A percentile compares a stretch with the other conserved stretches of the same genome.
These are phyloP conservation scores for Mycogone perniciosa DNA, from an alignment of 2,329 filamentous ascomycete genomes.

Conservation along the genomic window DNA sequence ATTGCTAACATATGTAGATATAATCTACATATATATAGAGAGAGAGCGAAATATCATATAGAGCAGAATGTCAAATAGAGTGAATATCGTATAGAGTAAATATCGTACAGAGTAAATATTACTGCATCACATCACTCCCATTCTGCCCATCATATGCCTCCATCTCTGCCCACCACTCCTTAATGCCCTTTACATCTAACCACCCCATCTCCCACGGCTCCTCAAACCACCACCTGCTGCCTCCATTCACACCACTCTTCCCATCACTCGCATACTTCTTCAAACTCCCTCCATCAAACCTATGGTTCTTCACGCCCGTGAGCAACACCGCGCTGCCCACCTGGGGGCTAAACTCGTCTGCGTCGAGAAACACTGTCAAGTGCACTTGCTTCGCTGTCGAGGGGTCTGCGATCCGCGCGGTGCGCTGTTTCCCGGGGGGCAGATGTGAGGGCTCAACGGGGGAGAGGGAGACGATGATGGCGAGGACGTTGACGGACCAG, in stretches of 20 bases:
- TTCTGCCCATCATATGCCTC: slow-evolving; percentile 7
- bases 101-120: no score
- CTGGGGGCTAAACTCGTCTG: slow-evolving; percentile 39
- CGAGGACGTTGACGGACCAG: slow-evolving; percentile 51
- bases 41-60: background rate
- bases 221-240: slow-evolving; percentile 46
- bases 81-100: no score
- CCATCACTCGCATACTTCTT: slow-evolving; percentile 40
- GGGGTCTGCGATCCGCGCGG: slow-evolving; percentile 44
- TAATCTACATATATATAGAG: background rate
- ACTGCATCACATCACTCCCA: background rate
- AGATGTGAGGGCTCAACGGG: slow-evolving; percentile 43
- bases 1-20: background rate
- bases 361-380: slow-evolving; percentile 49
- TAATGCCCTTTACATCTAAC: slow-evolving; percentile 43
- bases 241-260: slow-evolving; percentile 18
- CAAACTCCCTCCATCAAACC: slow-evolving; percentile 42
- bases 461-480: slow-evolving; percentile 42
- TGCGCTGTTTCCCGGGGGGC: slow-evolving; percentile 45
- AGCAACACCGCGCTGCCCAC: slow-evolving; percentile 46
- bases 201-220: slow-evolving; percentile 40
- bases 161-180: slow-evolving; percentile 38
- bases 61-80: background rate
- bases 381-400: slow-evolving; percentile 47
- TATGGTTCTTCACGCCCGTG: slow-evolving; percentile 51